phyloP scores from a whole-genome alignment of 2,329 filamentous ascomycete species.

The Arthrobotrys conoides region DNA sequence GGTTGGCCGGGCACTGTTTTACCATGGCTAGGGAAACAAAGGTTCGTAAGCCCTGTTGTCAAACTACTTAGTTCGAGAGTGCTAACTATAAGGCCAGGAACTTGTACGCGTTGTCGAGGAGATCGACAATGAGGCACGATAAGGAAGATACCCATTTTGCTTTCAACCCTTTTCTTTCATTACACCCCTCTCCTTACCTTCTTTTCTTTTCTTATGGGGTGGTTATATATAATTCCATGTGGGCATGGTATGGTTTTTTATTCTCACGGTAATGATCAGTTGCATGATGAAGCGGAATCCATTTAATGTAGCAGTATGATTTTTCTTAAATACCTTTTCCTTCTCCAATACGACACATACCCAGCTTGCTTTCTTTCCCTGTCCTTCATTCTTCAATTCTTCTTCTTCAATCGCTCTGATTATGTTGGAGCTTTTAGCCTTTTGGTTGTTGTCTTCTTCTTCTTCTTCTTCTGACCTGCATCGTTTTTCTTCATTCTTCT shows the following conservation, averaged over 20 bases:
- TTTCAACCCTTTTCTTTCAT: constrained; percentile 1
- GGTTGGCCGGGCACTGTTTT: constrained; percentile 86
- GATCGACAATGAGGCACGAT: constrained; percentile 62
- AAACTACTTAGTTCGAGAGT: background rate
- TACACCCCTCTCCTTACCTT: background rate
- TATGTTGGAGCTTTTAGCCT: background rate
- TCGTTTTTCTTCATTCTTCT: no score
- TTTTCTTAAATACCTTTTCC: constrained; percentile 21
- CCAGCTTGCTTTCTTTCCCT: background rate
- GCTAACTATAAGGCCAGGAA: constrained; percentile 57
- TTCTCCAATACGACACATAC: constrained; percentile 22
- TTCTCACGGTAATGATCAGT: constrained; percentile 23
- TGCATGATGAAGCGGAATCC: constrained; percentile 34
- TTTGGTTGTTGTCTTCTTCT: background rate
- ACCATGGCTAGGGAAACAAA: constrained; percentile 86
- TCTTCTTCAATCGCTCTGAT: background rate
- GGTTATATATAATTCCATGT: constrained; percentile 25
- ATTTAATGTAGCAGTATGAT: constrained; percentile 46
- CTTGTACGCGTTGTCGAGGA: constrained; percentile 64
- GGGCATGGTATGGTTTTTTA: constrained; percentile 33
- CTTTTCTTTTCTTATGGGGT: constrained; percentile 2
- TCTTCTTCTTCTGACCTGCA: background rate
- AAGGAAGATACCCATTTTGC: constrained; percentile 3
- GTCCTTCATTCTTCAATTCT: constrained; percentile 2
- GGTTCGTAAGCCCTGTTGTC: constrained; percentile 66